phyloP scores from a whole-genome alignment of 1,284 basidiomycete genomes.

The Marasmius fiardii region DNA sequence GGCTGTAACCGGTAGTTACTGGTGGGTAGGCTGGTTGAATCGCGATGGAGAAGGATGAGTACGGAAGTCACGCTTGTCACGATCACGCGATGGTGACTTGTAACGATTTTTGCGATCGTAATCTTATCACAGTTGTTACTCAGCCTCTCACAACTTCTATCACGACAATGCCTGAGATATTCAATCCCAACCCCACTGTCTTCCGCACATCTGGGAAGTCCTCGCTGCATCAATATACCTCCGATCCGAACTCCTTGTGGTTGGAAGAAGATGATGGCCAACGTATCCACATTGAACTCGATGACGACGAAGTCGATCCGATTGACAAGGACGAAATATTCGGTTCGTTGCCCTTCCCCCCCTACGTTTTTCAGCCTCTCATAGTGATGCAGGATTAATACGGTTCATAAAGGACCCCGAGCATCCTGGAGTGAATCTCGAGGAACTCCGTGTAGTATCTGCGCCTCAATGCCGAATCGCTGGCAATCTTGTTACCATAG shows the following conservation, averaged over 20 bases:
- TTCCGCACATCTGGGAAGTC: constrained; percentile 42
- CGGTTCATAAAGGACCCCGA: constrained; percentile 95
- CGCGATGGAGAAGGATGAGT: not conserved
- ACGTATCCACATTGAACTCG: constrained; percentile 32
- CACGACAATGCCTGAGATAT: constrained; percentile 45
- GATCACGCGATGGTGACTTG: not conserved
- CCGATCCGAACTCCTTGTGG: constrained; percentile 46
- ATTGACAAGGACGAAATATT: constrained; percentile 73
- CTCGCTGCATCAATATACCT: constrained; percentile 30
- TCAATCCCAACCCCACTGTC: constrained; percentile 63
- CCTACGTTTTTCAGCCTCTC: constrained; percentile 3
- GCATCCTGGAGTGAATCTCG: constrained; percentile 88
- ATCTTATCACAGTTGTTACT: not conserved
- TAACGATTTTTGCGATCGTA: not conserved
- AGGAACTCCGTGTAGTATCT: constrained; percentile 95
- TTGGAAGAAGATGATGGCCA: constrained; percentile 37
- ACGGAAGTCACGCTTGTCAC: not conserved
- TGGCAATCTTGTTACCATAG: constrained; percentile 75
- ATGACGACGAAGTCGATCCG: constrained; percentile 46
- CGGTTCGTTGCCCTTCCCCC: constrained; percentile 33
- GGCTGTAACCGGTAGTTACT: too few relatives aligned
- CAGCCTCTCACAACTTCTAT: not conserved
- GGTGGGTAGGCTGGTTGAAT: too few relatives aligned
- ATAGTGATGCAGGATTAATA: constrained; percentile 68
- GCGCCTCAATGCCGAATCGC: constrained; percentile 80